Evolutionary conservation across 352 stramenopile genomes (phyloP), one percentile per base, ranked within the genome.

Genomic region (Pelagophyceae sp.): DNA sequence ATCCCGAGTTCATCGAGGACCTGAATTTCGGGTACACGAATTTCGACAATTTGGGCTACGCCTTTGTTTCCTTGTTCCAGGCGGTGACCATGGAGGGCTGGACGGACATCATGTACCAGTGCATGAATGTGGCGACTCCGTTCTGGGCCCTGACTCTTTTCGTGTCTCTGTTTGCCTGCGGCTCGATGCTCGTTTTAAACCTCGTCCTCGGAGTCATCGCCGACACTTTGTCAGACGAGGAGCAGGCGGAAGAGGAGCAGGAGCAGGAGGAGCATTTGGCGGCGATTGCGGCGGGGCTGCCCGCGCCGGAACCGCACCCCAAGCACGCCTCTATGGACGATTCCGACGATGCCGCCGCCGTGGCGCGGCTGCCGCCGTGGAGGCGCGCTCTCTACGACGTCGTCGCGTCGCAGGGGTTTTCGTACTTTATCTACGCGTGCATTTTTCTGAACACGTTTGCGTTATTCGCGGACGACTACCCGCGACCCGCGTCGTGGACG

Each of bases 11-110:
- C 79, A 80, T 77, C 17, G 61, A 76, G 0, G 81, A 81, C 29
- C 77, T 95, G 0, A 92, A 96, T 64, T 97, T 85, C 81, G 94
- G 93, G 0, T 95, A 93, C 51, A 95, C 92, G 0, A 92, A 83
- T n/a, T 98, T 97, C 81, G 93, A 98, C 83, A 90, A 94, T 76
- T 92, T 97, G 50, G 82, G 83, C 0, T 85, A 75, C 20, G 88
- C 92, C 0, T 95, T 96, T 54, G 85, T 97, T 38, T 94, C 91
- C 3, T 95, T 96, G 54, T 96, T 98, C 78, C 92, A 97, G 80
- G 84, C 89, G 0, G 90, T 98, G 65, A 98, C 93, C 1, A 82
- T 95, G 63, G 93, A 97, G 85, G 94, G 94, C 0, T 98, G 94
- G 94, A 94, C 87, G 0, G 63, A 81, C 45, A 91, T 97, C 72